Evolutionary conservation across 768 basidiomycete genomes (phyloP).

Genomic region (Porphyrellus cyaneotinctus): DNA sequence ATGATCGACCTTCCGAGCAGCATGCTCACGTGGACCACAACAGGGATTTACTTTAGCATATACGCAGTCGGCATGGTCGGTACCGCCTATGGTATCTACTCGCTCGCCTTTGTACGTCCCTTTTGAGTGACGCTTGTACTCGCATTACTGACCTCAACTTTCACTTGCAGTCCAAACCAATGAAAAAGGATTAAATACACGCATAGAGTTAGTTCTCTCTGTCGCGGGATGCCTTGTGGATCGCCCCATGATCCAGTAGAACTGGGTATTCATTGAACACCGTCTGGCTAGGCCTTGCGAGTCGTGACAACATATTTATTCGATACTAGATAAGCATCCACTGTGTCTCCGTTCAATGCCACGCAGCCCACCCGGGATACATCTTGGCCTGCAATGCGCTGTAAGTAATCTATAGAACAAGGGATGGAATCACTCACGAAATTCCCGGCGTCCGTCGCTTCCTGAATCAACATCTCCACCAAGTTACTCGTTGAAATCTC

Average conservation of each 20-base stretch:
- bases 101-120: conserved; percentile 43
- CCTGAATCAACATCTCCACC: conserved; percentile 88
- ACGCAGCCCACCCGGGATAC: conserved; percentile 91
- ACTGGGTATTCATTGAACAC: not conserved
- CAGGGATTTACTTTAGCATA: conserved; percentile 53
- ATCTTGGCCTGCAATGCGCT: conserved; percentile 63
- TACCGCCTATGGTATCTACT: conserved; percentile 46
- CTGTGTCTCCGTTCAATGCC: conserved; percentile 44
- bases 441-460: conserved; percentile 72
- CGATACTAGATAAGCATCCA: not conserved
- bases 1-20: too few species aligned
- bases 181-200: conserved; percentile 21
- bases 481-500: conserved; percentile 76
- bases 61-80: conserved; percentile 54
- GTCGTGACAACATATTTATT: not conserved
- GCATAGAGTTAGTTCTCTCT: conserved; percentile 14
- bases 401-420: conserved; percentile 1
- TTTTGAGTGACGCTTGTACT: not conserved
- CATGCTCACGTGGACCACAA: not conserved
- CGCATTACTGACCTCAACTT: not conserved
- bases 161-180: conserved; percentile 27
- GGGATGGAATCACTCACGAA: conserved; percentile 43
- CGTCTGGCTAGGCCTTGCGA: not conserved
- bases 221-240: too few species aligned
- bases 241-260: too few species aligned